Evolutionary conservation across 495 filamentous ascomycete genomes (phyloP), one percentile per base, ranked within the genome.

Genomic region (Penicillium cinerascens): DNA sequence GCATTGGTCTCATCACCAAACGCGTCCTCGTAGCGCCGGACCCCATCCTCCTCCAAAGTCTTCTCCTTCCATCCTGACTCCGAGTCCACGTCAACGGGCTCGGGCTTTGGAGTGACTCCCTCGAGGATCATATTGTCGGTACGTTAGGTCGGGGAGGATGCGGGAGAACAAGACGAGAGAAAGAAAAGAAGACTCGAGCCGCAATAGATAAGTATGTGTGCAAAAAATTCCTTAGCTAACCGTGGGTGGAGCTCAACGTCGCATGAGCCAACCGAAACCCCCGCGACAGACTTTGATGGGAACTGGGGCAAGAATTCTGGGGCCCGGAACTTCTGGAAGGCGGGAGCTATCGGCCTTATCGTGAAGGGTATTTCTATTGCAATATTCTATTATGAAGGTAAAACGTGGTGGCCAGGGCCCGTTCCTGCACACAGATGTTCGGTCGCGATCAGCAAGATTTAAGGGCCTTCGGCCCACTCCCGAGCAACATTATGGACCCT

Each of bases 1-100:
- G 66, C 68, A 37, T 64, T 61, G 8, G 57, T 52, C 51, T 75
- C 71, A 42, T 74, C 55, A 4, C 69, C 73, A 58, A 74, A 74
- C 0, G 69, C 61, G 54, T 75, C 70, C 18, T 52, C 42, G 25
- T 59, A 63, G 9, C 46, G 56, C 0, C 52, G 56, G 11, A 23
- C 20, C 9, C 15, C 44, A 43, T 48, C 50, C n/a, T 53, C 29
- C 6, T 51, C 47, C 9, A 59, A 9, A 22, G 43, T 46, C 49
- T 63, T 63, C 22, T 63, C 60, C 9, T 56, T 55, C 46, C 54
- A 63, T 26, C 56, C 60, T 4, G 52, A 47, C 56, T 63, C 60
- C 21, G 60, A 50, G 38, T 63, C 60, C 37, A 50, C 29, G 29
- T 33, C 22, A 23, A 23, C 41, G 42, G 51, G 59, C 3, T 58